Evolutionary conservation across 2,329 filamentous ascomycete genomes (phyloP).

Genomic region (Calycina herbarum): DNA sequence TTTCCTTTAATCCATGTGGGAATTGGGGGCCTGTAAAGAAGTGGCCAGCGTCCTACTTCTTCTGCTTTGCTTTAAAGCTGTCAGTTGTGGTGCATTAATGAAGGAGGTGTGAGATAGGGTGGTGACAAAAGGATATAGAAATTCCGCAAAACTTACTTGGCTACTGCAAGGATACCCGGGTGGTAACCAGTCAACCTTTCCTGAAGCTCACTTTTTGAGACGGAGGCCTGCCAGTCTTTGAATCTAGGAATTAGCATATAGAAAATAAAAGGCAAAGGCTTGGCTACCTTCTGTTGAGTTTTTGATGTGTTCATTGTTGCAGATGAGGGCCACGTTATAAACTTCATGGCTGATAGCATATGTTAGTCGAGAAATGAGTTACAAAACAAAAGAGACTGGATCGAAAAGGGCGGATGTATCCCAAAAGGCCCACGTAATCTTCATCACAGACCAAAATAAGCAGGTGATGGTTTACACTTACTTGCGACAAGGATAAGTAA

Average conservation of each 20-base stretch:
- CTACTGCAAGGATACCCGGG: constrained; percentile 20
- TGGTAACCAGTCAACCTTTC: constrained; percentile 22
- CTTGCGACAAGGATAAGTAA: constrained; percentile 33
- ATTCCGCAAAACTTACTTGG: background rate
- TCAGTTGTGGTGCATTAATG: background rate
- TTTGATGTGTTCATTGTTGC: constrained; percentile 19
- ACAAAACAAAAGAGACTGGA: too few species aligned
- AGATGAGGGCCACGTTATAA: constrained; percentile 28
- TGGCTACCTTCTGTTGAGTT: constrained; percentile 14
- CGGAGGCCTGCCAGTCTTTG: constrained; percentile 26
- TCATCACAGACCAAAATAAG: too few species aligned
- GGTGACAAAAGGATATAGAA: background rate
- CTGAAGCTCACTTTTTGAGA: constrained; percentile 20
- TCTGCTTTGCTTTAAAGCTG: constrained; percentile 1
- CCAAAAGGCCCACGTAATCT: too few species aligned
- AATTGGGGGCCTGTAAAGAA: constrained; percentile 7
- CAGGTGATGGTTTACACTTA: constrained; percentile 12
- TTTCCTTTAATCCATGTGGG: constrained; percentile 5
- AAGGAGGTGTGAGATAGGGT: background rate
- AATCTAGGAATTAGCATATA: background rate
- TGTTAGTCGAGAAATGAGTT: background rate
- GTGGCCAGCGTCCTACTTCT: constrained; percentile 6
- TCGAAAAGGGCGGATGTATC: too few species aligned
- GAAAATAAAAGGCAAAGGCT: background rate
- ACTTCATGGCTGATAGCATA: constrained; percentile 13